phyloP scores from a whole-genome alignment of 202 grass and related monocot genomes.

The Cymbopogon flexuosus region DNA sequence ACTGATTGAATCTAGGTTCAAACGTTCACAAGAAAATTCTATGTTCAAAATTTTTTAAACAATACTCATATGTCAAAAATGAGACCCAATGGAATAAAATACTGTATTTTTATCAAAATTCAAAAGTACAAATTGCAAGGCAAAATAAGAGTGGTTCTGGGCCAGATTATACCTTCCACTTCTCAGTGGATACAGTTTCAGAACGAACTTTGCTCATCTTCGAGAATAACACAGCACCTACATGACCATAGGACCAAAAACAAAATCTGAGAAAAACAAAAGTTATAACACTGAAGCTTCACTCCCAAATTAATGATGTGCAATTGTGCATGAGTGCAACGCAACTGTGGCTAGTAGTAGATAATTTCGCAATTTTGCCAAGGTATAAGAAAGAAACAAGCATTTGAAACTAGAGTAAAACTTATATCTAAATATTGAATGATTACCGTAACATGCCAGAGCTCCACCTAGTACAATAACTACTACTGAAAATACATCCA shows the following conservation, averaged over 20 bases:
- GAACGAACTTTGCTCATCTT: constrained; percentile 98
- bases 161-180: constrained; percentile 75
- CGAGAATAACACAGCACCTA: constrained; percentile 78
- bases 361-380: constrained; percentile 12
- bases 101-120: background rate
- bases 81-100: background rate
- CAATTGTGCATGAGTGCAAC: constrained; percentile 13
- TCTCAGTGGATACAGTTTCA: constrained; percentile 90
- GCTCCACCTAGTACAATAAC: constrained; percentile 73
- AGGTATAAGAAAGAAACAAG: constrained; percentile 9
- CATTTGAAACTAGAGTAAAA: background rate
- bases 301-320: background rate
- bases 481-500: constrained; percentile 88
- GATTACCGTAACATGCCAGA: constrained; percentile 86
- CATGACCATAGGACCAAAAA: constrained; percentile 35
- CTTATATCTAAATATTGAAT: constrained; percentile 29
- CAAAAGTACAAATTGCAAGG: background rate
- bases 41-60: background rate
- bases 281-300: background rate
- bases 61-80: background rate
- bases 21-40: background rate
- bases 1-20: background rate
- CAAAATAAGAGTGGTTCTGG: constrained; percentile 17
- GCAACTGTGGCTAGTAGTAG: constrained; percentile 9
- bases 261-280: constrained; percentile 18